phyloP scores from a whole-genome alignment of 1,284 basidiomycete genomes.

The Ustilago nuda region DNA sequence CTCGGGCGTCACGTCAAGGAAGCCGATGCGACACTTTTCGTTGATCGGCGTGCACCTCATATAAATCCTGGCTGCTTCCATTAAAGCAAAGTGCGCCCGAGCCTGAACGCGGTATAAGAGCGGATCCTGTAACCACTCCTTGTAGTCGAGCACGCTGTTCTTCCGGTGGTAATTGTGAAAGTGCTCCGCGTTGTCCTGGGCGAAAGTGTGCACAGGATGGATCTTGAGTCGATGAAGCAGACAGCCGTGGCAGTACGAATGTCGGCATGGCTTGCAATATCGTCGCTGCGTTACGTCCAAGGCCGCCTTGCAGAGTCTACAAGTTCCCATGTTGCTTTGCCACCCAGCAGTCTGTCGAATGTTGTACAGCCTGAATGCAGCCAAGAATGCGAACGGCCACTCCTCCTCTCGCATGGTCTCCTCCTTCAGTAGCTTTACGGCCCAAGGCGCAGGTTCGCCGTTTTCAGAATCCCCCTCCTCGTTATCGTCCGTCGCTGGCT shows the following conservation, averaged over 20 bases:
- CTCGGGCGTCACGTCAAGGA: constrained; percentile 33
- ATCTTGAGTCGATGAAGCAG: constrained; percentile 39
- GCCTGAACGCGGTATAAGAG: constrained; percentile 26
- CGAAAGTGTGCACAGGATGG: constrained; percentile 46
- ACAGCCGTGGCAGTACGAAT: constrained; percentile 48
- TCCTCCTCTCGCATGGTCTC: constrained; percentile 16
- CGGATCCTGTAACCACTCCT: constrained; percentile 45
- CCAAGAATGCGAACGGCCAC: constrained; percentile 45
- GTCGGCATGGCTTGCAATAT: constrained; percentile 40
- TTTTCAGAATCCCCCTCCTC: constrained; percentile 10
- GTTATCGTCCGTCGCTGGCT: neutral
- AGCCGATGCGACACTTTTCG: constrained; percentile 33
- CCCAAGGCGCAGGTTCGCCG: constrained; percentile 12
- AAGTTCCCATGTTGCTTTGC: constrained; percentile 21
- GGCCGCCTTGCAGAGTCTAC: constrained; percentile 39
- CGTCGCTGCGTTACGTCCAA: constrained; percentile 33
- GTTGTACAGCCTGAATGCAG: constrained; percentile 40
- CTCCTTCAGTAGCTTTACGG: constrained; percentile 20
- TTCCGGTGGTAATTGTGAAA: constrained; percentile 42
- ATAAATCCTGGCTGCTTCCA: constrained; percentile 41
- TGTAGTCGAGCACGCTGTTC: constrained; percentile 40
- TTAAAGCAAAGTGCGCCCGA: constrained; percentile 40
- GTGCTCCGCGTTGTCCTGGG: constrained; percentile 23
- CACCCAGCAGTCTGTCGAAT: constrained; percentile 16
- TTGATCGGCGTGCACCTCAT: constrained; percentile 30